Conservation (phyloP, 2,329 filamentous ascomycete genomes). For the Gyromitra esculenta region DNA sequence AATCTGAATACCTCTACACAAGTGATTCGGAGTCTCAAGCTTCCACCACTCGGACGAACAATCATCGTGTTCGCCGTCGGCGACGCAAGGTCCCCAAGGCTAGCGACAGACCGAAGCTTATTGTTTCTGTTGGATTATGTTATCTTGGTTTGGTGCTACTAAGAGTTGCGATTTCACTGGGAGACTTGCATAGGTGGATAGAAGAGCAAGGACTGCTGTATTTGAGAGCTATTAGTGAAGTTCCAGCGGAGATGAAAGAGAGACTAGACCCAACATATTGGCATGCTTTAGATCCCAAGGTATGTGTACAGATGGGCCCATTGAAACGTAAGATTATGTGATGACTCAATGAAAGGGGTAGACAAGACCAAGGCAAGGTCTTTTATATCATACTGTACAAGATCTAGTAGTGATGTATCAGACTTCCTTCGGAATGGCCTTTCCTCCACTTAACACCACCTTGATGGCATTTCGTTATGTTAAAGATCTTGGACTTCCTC, state of each 20-base stretch:
- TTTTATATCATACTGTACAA: constrained; percentile 72
- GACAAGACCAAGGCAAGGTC: constrained; percentile 62
- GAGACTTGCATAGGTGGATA: constrained; percentile 76
- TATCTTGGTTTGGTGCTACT: constrained; percentile 82
- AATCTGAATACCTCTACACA: constrained; percentile 52
- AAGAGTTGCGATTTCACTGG: constrained; percentile 77
- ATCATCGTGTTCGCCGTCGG: constrained; percentile 59
- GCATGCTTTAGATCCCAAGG: constrained; percentile 67
- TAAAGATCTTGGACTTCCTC: constrained; percentile 76
- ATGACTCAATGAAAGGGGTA: constrained; percentile 28
- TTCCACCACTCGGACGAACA: constrained; percentile 70
- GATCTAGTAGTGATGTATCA: constrained; percentile 72
- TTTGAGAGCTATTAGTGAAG: constrained; percentile 69
- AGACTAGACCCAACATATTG: constrained; percentile 72
- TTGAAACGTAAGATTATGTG: constrained; percentile 51
- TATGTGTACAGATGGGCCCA: constrained; percentile 15
- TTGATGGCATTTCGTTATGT: constrained; percentile 71
- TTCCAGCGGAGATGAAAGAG: constrained; percentile 73
- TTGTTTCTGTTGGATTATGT: constrained; percentile 80
- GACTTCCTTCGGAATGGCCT: constrained; percentile 73
- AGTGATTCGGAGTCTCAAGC: constrained; percentile 62
- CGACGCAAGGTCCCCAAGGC: constrained; percentile 58
- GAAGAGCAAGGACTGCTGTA: constrained; percentile 75
- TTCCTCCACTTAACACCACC: constrained; percentile 75
- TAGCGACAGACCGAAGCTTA: constrained; percentile 66